Evolutionary conservation across 345 rosid species (phyloP), one percentile per base, ranked within the genome.

Genomic region (Dovyalis caffra): DNA sequence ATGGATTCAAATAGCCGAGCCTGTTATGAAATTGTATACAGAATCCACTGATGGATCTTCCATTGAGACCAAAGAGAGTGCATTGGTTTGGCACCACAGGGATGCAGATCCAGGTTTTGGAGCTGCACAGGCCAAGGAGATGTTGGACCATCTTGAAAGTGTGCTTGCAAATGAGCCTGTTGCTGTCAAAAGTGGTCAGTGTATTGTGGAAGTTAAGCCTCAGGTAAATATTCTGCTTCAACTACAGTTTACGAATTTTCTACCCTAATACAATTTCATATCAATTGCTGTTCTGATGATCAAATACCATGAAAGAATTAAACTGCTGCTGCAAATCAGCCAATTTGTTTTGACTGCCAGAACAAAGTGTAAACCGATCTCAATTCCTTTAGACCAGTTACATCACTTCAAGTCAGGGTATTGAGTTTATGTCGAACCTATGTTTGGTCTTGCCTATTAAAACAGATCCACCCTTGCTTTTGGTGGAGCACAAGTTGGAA

Each of bases 101-200:
- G 95, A 90, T 79, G 95, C 95, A 31, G 95, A 90, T 78, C 86
- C 82, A 2, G 90, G 87, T 76, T 90, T 90, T 80, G 95, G 95
- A 67, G 87, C 90, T 74, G 87, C 86, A 79, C 95, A 90, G 76
- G 95, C 95, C 62, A 90, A 90, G 81, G 95, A 90, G 81, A 72
- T 90, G 95, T 68, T 90, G 31, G 95, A 87, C 75, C 95, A 90
- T 83, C 88, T 90, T 28, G 95, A 90, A 77, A 88, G 91, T 40
- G 95, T 90, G 77, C 78, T 90, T 62, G 87, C 95, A 63, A 90
- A 90, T 82, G 92, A 90, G 75, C 92, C 95, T 26, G 92, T 87
- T 74, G 71, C 85, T 40, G 95, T 90, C 62, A 90, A 87, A 81
- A 86, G 92, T 33, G 95, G 95, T 66, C 91, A 90, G 73, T 87